Evolutionary conservation across 192 early-diverging fungal species (phyloP).

Genomic region (Irineochytrium annulatum): DNA sequence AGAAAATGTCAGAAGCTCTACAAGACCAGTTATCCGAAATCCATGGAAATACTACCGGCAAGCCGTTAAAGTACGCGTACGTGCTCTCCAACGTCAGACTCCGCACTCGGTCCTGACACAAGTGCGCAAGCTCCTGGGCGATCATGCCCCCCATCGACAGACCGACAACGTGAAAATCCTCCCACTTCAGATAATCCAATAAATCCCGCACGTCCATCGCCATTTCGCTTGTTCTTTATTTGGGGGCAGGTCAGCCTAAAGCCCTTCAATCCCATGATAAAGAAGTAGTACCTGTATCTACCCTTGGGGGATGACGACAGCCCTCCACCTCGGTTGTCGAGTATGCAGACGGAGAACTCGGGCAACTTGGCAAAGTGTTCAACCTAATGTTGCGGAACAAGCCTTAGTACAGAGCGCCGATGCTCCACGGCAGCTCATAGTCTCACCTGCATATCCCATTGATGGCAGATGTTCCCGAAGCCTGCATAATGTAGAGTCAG

Average conservation of each 20-base stretch:
- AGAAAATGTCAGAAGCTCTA: background rate
- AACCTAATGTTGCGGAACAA: no score
- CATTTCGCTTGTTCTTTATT: constrained; percentile 30
- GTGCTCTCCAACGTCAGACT: constrained; percentile 55
- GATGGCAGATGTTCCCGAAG: constrained; percentile 31
- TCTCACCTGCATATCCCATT: constrained; percentile 31
- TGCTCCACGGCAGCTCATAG: no score
- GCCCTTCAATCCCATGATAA: background rate
- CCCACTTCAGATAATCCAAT: constrained; percentile 27
- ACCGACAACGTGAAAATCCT: constrained; percentile 32
- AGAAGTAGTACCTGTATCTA: constrained; percentile 13
- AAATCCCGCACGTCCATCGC: constrained; percentile 34
- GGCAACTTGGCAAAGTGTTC: constrained; percentile 17
- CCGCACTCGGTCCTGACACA: constrained; percentile 35
- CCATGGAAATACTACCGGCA: constrained; percentile 11
- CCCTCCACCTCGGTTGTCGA: constrained; percentile 40
- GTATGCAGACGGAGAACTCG: constrained; percentile 28
- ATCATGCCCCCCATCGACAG: constrained; percentile 34
- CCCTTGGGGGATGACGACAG: constrained; percentile 24
- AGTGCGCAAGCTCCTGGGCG: constrained; percentile 27
- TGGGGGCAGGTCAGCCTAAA: background rate
- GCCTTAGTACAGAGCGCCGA: no score
- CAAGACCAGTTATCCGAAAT: background rate
- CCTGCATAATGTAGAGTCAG: constrained; percentile 16
- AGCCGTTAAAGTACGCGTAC: constrained; percentile 32